A percentile compares a stretch with the other conserved stretches of the same genome.
phyloP scores from a whole-genome alignment of 306 rosid species.

The Gastrolobium villosum region DNA sequence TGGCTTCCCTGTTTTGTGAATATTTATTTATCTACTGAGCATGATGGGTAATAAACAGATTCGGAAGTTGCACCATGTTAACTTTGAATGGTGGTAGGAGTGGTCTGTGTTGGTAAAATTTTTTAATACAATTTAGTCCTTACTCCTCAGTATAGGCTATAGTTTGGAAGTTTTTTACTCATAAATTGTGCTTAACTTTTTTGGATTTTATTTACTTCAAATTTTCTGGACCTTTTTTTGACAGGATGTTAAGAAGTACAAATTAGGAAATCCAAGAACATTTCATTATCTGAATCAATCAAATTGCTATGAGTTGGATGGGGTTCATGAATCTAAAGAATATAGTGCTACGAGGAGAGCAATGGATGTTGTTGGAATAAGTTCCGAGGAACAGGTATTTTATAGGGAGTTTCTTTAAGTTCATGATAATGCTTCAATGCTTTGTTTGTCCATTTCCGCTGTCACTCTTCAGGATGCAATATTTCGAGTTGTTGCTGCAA shows the following conservation, averaged over 20 bases:
- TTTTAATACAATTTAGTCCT: neutral
- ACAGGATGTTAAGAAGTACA: slow-evolving; percentile 73
- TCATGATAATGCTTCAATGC: slow-evolving; percentile 35
- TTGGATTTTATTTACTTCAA: slow-evolving; percentile 3
- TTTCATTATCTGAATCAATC: slow-evolving; percentile 89
- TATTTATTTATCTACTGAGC: slow-evolving; percentile 22
- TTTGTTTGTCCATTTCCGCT: slow-evolving; percentile 27
- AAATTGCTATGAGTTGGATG: slow-evolving; percentile 79
- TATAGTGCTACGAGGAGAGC: slow-evolving; percentile 76
- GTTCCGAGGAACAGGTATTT: slow-evolving; percentile 75
- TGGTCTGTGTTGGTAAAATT: slow-evolving; percentile 12
- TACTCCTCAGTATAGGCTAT: neutral
- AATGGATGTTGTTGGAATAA: slow-evolving; percentile 87
- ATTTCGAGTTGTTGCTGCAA: slow-evolving; percentile 86
- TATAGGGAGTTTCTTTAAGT: slow-evolving; percentile 35
- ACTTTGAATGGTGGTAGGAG: neutral
- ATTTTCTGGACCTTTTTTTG: slow-evolving; percentile 14
- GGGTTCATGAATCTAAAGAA: slow-evolving; percentile 75
- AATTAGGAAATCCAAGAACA: slow-evolving; percentile 76
- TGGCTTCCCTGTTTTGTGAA: slow-evolving; percentile 22
- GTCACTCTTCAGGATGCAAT: slow-evolving; percentile 71
- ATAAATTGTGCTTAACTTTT: slow-evolving; percentile 15
- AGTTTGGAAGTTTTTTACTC: neutral
- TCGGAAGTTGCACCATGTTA: slow-evolving; percentile 13
- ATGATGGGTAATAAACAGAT: neutral